A percentile compares a stretch with the other conserved stretches of the same genome.
phyloP scores from a whole-genome alignment of 306 rosid species.

The Citrullus amarus region DNA sequence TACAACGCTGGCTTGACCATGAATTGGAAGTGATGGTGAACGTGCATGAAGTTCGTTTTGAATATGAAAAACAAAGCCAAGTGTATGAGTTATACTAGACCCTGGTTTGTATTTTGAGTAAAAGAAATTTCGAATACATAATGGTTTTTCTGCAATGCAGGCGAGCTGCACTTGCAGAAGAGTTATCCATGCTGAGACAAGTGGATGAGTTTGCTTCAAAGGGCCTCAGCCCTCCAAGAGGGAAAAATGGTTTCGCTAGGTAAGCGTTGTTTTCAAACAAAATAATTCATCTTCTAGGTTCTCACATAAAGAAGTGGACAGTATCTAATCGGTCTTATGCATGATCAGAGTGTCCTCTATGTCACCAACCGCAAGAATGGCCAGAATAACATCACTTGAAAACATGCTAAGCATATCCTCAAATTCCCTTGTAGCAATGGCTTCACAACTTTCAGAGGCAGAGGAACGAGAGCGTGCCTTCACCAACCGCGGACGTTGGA shows the following conservation, averaged over 20 bases:
- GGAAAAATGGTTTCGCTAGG: conserved; percentile 90
- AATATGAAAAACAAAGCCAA: conserved; percentile 97
- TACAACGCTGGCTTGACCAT: conserved; percentile 95
- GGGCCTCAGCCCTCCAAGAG: conserved; percentile 93
- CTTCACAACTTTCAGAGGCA: conserved; percentile 99
- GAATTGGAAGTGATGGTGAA: conserved; percentile 98
- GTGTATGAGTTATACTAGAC: conserved; percentile 47
- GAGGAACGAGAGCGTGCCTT: conserved; percentile 98
- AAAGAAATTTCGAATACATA: conserved; percentile 6
- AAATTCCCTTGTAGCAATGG: conserved; percentile 97
- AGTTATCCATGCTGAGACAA: conserved; percentile 84
- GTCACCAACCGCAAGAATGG: conserved; percentile 97
- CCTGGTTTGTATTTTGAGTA: conserved; percentile 6
- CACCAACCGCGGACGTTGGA: conserved; percentile 96
- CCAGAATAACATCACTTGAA: conserved; percentile 87
- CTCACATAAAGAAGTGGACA: conserved; percentile 8
- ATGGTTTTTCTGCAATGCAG: conserved; percentile 32
- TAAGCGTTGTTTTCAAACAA: conserved; percentile 12
- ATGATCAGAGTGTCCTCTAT: conserved; percentile 73
- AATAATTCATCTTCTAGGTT: conserved; percentile 10
- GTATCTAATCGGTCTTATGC: conserved; percentile 12
- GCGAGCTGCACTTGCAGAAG: conserved; percentile 97
- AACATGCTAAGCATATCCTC: conserved; percentile 90
- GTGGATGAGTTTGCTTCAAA: conserved; percentile 81
- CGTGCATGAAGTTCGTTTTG: conserved; percentile 97